Percentiles rank a stretch among this genome's conserved stretches.
Evolutionary conservation across 371 early-diverging fungal genomes (phyloP).

Genomic region (Synchytrium microbalum): DNA sequence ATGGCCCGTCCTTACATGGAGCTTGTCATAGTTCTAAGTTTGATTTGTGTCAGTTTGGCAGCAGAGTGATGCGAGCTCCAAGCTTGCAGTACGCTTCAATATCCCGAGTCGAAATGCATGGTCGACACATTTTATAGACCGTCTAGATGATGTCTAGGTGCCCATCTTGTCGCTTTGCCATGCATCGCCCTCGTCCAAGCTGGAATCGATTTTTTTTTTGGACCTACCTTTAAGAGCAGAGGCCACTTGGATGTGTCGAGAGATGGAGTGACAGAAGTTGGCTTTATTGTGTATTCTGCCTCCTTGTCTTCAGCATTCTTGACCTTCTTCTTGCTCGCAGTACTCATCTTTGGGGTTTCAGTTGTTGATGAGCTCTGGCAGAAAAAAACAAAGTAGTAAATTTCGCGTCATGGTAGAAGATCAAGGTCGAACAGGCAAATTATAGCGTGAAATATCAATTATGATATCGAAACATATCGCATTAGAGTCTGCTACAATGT

Average conservation of each 20-base stretch:
- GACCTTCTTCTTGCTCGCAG: not conserved
- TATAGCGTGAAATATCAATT: too few relatives aligned
- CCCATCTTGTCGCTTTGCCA: slow-evolving; percentile 5
- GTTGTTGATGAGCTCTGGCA: too few relatives aligned
- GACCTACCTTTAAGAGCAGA: slow-evolving; percentile 77
- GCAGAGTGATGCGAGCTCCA: too few relatives aligned
- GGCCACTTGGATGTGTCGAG: slow-evolving; percentile 95
- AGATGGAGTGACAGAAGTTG: slow-evolving; percentile 49
- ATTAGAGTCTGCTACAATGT: too few relatives aligned
- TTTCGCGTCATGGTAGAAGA: too few relatives aligned
- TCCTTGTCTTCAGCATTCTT: not conserved
- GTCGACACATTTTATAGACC: not conserved
- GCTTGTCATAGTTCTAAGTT: slow-evolving; percentile 87
- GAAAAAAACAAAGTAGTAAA: too few relatives aligned
- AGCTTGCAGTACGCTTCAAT: too few relatives aligned
- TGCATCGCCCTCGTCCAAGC: not conserved
- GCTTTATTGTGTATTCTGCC: slow-evolving; percentile 32
- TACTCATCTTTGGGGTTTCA: too few relatives aligned
- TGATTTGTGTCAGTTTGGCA: not conserved
- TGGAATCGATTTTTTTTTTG: too few relatives aligned
- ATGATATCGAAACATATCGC: too few relatives aligned
- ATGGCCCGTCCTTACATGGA: slow-evolving; percentile 94
- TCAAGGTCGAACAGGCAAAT: too few relatives aligned
- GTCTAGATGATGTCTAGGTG: too few relatives aligned
- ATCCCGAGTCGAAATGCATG: not conserved